Evolutionary conservation across 208 protist genomes (phyloP).

Genomic region (Porcisia hertigi): DNA sequence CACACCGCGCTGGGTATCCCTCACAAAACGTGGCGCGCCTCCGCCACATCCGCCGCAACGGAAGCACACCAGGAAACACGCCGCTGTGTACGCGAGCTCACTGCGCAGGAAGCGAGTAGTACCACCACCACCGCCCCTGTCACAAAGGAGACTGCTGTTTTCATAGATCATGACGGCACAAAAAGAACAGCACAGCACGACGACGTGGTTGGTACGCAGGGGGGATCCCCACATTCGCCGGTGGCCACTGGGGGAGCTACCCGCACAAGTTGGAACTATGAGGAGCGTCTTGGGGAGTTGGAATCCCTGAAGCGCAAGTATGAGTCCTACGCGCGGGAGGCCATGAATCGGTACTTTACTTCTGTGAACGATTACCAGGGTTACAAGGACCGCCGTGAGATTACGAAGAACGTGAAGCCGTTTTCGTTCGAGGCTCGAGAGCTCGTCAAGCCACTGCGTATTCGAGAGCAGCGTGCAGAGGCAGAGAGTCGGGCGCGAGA

Average conservation of each 20-base stretch:
- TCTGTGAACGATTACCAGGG: constrained; percentile 45
- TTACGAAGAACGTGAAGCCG: constrained; percentile 36
- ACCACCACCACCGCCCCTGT: not conserved
- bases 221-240: not conserved
- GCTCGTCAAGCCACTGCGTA: constrained; percentile 41
- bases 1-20: constrained; percentile 18
- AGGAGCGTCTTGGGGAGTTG: constrained; percentile 42
- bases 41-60: not conserved
- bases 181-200: too few species aligned
- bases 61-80: not conserved
- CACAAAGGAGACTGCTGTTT: not conserved
- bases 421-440: constrained; percentile 78
- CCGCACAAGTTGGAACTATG: constrained; percentile 9
- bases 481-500: constrained; percentile 41
- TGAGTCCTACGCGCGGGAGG: constrained; percentile 38
- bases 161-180: not conserved
- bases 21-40: not conserved
- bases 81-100: constrained; percentile 21
- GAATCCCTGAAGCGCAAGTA: constrained; percentile 59
- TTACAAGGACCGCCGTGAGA: constrained; percentile 58
- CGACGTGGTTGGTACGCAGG: not conserved
- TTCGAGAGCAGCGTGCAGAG: constrained; percentile 45
- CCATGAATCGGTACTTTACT: constrained; percentile 62
- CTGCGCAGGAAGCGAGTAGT: not conserved
- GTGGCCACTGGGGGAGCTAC: not conserved